Evolutionary conservation across 2,329 filamentous ascomycete species (phyloP).

Genomic region (Colletotrichum theobromicola): DNA sequence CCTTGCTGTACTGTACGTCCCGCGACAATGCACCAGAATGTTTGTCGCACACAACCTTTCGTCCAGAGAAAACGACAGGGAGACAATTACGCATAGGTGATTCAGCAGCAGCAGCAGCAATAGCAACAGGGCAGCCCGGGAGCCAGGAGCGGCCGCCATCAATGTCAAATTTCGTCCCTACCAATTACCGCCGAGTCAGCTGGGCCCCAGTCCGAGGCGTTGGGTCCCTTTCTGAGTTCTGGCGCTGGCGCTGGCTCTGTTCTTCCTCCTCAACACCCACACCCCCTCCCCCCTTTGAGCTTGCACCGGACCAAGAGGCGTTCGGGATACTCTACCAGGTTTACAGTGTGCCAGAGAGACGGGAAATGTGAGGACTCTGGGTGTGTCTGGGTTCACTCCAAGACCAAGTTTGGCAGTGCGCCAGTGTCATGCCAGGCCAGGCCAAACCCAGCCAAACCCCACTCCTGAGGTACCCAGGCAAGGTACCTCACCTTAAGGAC

Average conservation of each 20-base stretch:
- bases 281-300: neutral
- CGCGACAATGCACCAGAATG: neutral
- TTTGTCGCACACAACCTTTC: neutral
- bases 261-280: neutral
- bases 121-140: neutral
- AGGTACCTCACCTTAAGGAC: no score
- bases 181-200: constrained; percentile 18
- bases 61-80: neutral
- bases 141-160: neutral
- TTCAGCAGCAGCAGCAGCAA: neutral
- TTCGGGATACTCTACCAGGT: neutral
- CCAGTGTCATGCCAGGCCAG: neutral
- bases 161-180: constrained; percentile 10
- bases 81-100: neutral
- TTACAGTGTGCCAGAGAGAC: neutral
- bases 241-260: neutral
- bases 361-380: neutral
- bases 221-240: constrained; percentile 9
- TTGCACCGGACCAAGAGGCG: neutral
- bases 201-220: constrained; percentile 21
- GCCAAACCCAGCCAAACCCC: neutral
- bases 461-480: no score
- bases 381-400: neutral
- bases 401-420: neutral
- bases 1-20: neutral